Percentiles rank a stretch among this genome's conserved stretches.
phyloP scores from a whole-genome alignment of 2,329 filamentous ascomycete species.

The Xylaria sp. region DNA sequence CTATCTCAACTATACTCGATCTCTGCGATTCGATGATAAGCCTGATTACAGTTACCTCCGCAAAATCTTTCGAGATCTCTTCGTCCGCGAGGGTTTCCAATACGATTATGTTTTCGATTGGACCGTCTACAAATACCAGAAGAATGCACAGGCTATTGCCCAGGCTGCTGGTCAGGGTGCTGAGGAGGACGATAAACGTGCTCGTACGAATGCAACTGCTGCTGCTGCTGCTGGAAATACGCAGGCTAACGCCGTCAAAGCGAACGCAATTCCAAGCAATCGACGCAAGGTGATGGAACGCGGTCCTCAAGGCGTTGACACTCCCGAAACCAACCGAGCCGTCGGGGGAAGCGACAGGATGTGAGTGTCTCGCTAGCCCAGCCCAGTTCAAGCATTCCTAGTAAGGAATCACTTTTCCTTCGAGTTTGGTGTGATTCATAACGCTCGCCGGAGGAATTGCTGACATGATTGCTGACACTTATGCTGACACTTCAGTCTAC shows the following conservation, averaged over 20 bases:
- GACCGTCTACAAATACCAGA: constrained; percentile 99
- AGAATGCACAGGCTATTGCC: constrained; percentile 95
- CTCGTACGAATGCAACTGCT: constrained; percentile 73
- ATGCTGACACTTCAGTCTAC: constrained; percentile 85
- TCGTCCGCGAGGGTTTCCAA: constrained; percentile 98
- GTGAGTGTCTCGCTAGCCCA: constrained; percentile 80
- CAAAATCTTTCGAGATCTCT: constrained; percentile 99
- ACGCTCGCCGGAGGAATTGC: constrained; percentile 80
- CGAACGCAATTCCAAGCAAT: constrained; percentile 78
- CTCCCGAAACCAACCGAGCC: constrained; percentile 78
- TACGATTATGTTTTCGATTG: constrained; percentile 99
- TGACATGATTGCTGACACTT: constrained; percentile 82
- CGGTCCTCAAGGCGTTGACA: constrained; percentile 70
- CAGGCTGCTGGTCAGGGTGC: constrained; percentile 77
- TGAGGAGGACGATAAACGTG: constrained; percentile 82
- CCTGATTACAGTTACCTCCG: constrained; percentile 99
- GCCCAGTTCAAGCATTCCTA: constrained; percentile 73
- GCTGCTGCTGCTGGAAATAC: constrained; percentile 71
- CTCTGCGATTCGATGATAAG: constrained; percentile 99
- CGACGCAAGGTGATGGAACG: constrained; percentile 87
- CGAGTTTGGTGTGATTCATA: constrained; percentile 83
- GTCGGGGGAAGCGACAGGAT: constrained; percentile 90
- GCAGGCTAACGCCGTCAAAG: constrained; percentile 72
- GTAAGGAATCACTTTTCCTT: constrained; percentile 89
- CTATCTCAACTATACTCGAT: constrained; percentile 99